These are phyloP conservation scores for Calonectria pteridis DNA, from an alignment of 2,329 filamentous ascomycete genomes.

Conservation along the genomic window DNA sequence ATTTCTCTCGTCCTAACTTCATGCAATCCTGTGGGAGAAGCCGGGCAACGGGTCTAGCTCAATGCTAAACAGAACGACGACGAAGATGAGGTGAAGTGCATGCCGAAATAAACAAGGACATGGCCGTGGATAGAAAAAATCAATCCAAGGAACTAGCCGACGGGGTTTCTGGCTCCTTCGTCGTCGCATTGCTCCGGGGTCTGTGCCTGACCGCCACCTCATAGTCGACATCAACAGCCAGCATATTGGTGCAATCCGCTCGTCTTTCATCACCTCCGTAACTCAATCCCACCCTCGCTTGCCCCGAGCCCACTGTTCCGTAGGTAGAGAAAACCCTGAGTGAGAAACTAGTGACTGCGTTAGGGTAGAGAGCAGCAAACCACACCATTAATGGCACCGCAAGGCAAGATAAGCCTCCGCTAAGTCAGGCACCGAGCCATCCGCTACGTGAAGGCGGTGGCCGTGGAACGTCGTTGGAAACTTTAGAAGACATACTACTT, in stretches of 20 bases:
- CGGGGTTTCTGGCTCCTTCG: constrained; percentile 28
- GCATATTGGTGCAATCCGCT: not conserved
- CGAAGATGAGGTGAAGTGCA: constrained; percentile 35
- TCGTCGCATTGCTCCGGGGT: constrained; percentile 4
- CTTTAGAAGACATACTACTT: constrained; percentile 32
- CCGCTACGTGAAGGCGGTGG: constrained; percentile 33
- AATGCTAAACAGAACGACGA: constrained; percentile 22
- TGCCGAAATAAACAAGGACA: constrained; percentile 33
- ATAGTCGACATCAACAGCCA: not conserved
- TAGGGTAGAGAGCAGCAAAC: constrained; percentile 19
- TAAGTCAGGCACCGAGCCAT: constrained; percentile 41
- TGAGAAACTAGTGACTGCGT: constrained; percentile 14
- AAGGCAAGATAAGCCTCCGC: constrained; percentile 35
- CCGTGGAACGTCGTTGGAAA: constrained; percentile 36
- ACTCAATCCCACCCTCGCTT: constrained; percentile 8
- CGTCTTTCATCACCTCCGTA: not conserved
- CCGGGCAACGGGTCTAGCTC: constrained; percentile 39
- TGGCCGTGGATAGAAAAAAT: constrained; percentile 14
- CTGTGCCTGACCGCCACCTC: constrained; percentile 14
- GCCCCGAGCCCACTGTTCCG: not conserved
- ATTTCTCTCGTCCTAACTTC: constrained; percentile 30
- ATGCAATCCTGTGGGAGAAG: constrained; percentile 31
- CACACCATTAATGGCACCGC: constrained; percentile 15
- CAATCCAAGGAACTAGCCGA: constrained; percentile 22
- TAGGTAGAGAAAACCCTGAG: constrained; percentile 7